Conservation (phyloP, 1,284 basidiomycete species). For the Heterobasidion occidentale region DNA sequence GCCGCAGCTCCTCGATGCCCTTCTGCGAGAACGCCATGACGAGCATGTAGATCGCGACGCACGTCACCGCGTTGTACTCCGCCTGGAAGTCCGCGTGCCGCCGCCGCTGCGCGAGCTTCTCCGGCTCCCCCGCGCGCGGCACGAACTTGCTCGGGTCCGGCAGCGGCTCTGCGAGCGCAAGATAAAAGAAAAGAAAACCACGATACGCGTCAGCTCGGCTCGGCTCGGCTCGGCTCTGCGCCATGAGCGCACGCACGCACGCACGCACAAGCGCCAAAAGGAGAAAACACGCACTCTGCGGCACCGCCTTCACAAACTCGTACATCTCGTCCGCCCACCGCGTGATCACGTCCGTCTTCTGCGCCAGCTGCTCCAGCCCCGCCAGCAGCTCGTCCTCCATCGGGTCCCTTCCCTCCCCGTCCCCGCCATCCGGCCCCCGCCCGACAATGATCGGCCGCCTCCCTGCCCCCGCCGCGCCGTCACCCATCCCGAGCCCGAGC, state of each 20-base stretch:
- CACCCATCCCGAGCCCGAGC: slow-evolving; percentile 18
- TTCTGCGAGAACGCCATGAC: slow-evolving; percentile 89
- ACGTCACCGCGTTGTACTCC: slow-evolving; percentile 75
- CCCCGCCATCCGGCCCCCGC: slow-evolving; percentile 10
- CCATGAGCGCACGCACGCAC: too few species aligned
- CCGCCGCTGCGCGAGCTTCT: slow-evolving; percentile 55
- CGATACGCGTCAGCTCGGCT: not conserved
- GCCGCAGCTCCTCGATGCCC: slow-evolving; percentile 73
- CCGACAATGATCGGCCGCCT: not conserved
- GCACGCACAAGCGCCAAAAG: too few species aligned
- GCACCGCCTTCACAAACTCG: slow-evolving; percentile 69
- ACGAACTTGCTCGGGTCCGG: slow-evolving; percentile 67
- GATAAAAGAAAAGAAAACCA: not conserved
- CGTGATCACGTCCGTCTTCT: slow-evolving; percentile 91
- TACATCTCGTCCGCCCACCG: slow-evolving; percentile 94
- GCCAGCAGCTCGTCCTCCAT: slow-evolving; percentile 76
- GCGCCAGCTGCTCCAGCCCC: slow-evolving; percentile 80
- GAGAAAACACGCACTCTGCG: slow-evolving; percentile 73
- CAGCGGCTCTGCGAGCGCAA: slow-evolving; percentile 46
- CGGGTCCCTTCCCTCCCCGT: slow-evolving; percentile 46
- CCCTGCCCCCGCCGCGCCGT: slow-evolving; percentile 2
- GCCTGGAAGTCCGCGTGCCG: slow-evolving; percentile 67
- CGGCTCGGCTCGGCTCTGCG: too few species aligned
- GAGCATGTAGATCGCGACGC: slow-evolving; percentile 88
- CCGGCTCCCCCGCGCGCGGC: slow-evolving; percentile 64